A percentile compares a stretch with the other conserved stretches of the same genome.
phyloP scores from a whole-genome alignment of 2,329 filamentous ascomycete genomes.

The Pleurostoma richardsiae region DNA sequence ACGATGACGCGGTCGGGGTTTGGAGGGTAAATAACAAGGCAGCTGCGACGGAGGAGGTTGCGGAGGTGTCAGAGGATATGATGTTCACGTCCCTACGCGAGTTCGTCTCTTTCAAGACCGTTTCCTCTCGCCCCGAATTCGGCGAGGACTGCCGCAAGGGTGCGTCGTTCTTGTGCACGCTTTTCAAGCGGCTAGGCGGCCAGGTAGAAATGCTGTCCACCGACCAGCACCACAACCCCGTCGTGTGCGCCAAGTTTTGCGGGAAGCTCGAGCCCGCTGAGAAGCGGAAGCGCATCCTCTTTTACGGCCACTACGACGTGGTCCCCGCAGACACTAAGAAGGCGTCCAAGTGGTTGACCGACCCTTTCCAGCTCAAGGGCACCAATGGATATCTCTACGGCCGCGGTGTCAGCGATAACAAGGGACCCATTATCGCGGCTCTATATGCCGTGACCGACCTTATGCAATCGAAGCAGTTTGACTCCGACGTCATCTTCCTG shows the following conservation, averaged over 20 bases:
- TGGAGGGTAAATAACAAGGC: conserved; percentile 66
- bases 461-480: conserved; percentile 74
- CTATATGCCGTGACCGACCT: conserved; percentile 91
- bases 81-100: conserved; percentile 71
- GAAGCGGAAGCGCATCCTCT: conserved; percentile 79
- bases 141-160: conserved; percentile 89
- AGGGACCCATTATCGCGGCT: conserved; percentile 90
- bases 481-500: conserved; percentile 85
- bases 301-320: conserved; percentile 98
- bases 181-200: conserved; percentile 90
- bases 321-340: conserved; percentile 82
- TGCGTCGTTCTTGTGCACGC: conserved; percentile 80
- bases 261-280: conserved; percentile 64
- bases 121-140: conserved; percentile 82
- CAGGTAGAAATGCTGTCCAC: conserved; percentile 87
- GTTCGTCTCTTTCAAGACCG: conserved; percentile 86
- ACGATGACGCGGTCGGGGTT: conserved; percentile 82
- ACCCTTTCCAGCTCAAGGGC: conserved; percentile 86
- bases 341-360: conserved; percentile 70
- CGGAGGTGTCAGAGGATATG: conserved; percentile 42
- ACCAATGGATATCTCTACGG: conserved; percentile 92
- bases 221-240: conserved; percentile 70
- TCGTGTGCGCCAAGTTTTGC: conserved; percentile 87
- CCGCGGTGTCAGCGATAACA: conserved; percentile 95
- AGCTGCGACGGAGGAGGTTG: conserved; percentile 26